A percentile compares a stretch with the other conserved stretches of the same genome.
Conservation (phyloP, 768 basidiomycete species). For the Trametes gibbosa region DNA sequence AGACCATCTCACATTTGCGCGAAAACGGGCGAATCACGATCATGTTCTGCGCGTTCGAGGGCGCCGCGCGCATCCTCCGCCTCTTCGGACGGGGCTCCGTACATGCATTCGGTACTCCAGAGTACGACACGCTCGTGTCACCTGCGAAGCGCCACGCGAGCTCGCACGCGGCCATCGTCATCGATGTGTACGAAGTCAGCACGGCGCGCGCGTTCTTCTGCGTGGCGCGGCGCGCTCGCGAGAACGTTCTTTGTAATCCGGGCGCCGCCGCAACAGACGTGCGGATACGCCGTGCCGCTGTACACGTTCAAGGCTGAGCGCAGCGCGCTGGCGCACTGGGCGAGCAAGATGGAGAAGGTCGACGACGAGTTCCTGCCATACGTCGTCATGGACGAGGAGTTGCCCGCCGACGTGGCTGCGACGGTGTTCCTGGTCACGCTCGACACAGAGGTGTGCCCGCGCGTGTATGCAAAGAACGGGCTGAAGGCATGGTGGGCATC, state of each 20-base stretch:
- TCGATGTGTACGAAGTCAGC: conserved; percentile 57
- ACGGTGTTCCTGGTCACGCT: conserved; percentile 20
- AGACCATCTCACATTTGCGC: conserved; percentile 57
- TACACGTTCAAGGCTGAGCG: conserved; percentile 57
- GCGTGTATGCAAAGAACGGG: conserved; percentile 30
- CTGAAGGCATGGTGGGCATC: conserved; percentile 54
- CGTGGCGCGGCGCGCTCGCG: neutral
- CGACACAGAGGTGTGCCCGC: neutral
- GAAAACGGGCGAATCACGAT: conserved; percentile 63
- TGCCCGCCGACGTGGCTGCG: neutral
- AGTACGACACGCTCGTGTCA: conserved; percentile 53
- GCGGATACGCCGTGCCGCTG: conserved; percentile 61
- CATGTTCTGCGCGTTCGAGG: conserved; percentile 59
- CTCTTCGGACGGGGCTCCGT: conserved; percentile 58
- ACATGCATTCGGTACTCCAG: conserved; percentile 60
- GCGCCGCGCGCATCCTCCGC: conserved; percentile 52
- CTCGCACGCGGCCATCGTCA: conserved; percentile 56
- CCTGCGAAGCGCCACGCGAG: conserved; percentile 46
- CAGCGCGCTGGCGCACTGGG: conserved; percentile 47
- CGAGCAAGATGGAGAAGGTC: conserved; percentile 39
- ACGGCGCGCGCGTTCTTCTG: conserved; percentile 31
- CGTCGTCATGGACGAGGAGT: neutral
- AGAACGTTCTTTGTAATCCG: too few relatives aligned
- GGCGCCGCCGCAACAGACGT: conserved; percentile 51
- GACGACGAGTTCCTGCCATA: conserved; percentile 33